A percentile compares a stretch with the other conserved stretches of the same genome.
Evolutionary conservation across 2,329 filamentous ascomycete species (phyloP).

Genomic region (Penicillium oxalicum): DNA sequence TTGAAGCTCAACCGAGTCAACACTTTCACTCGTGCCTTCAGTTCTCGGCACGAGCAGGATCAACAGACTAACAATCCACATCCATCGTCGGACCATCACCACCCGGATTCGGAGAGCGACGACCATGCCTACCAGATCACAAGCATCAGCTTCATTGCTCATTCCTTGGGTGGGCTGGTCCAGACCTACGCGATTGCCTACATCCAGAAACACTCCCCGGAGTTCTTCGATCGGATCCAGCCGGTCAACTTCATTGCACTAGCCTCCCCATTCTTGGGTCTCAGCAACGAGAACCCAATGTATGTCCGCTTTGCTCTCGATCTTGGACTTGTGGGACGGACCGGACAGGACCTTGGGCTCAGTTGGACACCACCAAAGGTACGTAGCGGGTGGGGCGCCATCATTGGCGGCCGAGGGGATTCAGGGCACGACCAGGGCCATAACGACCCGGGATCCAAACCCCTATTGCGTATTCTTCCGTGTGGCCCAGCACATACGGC

Average conservation of each 20-base stretch:
- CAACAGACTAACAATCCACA: constrained; percentile 28
- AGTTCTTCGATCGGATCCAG: constrained; percentile 79
- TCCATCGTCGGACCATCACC: constrained; percentile 36
- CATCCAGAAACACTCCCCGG: constrained; percentile 89
- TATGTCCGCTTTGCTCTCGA: constrained; percentile 97
- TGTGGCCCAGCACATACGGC: constrained; percentile 86
- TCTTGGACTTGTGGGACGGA: constrained; percentile 91
- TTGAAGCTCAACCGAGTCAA: constrained; percentile 49
- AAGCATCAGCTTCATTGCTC: constrained; percentile 90
- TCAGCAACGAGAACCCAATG: constrained; percentile 95
- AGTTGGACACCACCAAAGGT: constrained; percentile 88
- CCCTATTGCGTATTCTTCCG: constrained; percentile 78
- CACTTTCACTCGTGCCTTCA: constrained; percentile 45
- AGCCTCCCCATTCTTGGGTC: constrained; percentile 78
- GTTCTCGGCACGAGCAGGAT: constrained; percentile 30
- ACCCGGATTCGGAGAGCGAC: constrained; percentile 40
- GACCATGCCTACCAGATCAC: constrained; percentile 69
- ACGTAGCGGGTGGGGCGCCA: constrained; percentile 78
- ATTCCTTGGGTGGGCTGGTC: constrained; percentile 82
- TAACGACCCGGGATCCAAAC: constrained; percentile 75
- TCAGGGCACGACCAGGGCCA: constrained; percentile 48
- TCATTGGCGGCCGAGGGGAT: constrained; percentile 72
- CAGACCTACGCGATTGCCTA: constrained; percentile 95
- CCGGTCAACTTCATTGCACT: constrained; percentile 87
- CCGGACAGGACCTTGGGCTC: constrained; percentile 87